A percentile compares a stretch with the other conserved stretches of the same genome.
These are phyloP conservation scores for Tricholoma sp. DNA, from an alignment of 768 basidiomycete species.

Conservation along the genomic window DNA sequence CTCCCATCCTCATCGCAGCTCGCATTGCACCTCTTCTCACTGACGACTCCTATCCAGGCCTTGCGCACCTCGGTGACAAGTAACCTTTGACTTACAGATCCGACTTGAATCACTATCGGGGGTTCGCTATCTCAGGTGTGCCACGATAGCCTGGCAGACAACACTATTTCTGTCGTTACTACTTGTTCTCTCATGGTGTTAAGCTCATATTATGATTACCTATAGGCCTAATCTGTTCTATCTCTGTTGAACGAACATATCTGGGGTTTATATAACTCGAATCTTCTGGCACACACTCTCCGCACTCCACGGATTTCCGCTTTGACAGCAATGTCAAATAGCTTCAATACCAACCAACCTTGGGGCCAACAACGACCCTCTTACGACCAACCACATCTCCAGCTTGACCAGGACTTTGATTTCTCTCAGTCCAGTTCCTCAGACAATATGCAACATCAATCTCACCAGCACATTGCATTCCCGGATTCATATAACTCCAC, in stretches of 20 bases:
- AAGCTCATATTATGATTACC: background rate
- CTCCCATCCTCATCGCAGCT: no score
- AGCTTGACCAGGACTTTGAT: constrained; percentile 13
- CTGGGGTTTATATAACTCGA: no score
- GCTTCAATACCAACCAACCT: constrained; percentile 11
- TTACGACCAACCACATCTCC: constrained; percentile 7
- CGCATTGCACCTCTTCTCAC: no score
- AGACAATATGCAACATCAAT: constrained; percentile 5
- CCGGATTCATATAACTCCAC: constrained; percentile 10
- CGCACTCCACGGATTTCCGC: constrained; percentile 12
- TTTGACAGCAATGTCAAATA: constrained; percentile 9
- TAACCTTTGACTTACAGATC: no score
- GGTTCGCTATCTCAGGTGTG: no score
- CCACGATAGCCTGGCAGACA: no score
- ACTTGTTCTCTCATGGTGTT: background rate
- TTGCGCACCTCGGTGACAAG: no score
- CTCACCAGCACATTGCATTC: background rate
- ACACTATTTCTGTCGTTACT: background rate
- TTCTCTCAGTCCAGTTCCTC: constrained; percentile 7
- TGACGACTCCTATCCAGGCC: no score
- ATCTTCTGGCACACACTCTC: constrained; percentile 3
- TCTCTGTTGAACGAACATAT: background rate
- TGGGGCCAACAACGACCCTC: constrained; percentile 14
- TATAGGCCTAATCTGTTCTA: background rate
- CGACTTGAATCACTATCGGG: no score